phyloP scores from a whole-genome alignment of 139 green algal species.

The Chlorella sp. region DNA sequence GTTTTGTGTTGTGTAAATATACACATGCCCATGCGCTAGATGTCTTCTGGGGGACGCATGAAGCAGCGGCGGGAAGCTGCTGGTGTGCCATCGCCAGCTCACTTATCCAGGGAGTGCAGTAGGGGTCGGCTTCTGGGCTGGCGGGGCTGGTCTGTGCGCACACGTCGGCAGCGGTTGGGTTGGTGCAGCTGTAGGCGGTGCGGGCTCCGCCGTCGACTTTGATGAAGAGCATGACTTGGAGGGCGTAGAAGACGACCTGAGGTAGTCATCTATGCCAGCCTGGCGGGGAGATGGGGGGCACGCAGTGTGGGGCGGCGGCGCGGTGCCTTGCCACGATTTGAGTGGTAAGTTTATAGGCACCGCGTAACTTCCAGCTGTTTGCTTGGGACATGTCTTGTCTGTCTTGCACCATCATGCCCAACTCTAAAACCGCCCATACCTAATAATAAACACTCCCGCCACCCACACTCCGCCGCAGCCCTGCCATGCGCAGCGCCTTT shows the following conservation, averaged over 20 bases:
- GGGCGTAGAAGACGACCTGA: slow-evolving; percentile 67
- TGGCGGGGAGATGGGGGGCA: neutral
- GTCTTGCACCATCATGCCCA: too few relatives aligned
- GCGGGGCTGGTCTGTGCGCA: slow-evolving; percentile 10
- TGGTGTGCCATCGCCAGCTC: neutral
- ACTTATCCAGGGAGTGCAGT: slow-evolving; percentile 33
- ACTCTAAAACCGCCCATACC: too few relatives aligned
- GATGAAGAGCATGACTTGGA: slow-evolving; percentile 42
- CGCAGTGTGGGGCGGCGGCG: neutral
- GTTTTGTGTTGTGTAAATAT: too few relatives aligned
- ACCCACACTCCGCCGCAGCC: too few relatives aligned
- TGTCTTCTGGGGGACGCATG: too few relatives aligned
- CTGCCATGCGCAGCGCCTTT: neutral
- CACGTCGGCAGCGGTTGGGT: neutral
- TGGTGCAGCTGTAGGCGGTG: slow-evolving; percentile 33
- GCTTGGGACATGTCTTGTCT: too few relatives aligned
- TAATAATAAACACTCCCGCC: too few relatives aligned
- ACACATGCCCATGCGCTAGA: too few relatives aligned
- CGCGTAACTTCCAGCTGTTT: too few relatives aligned
- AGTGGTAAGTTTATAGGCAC: too few relatives aligned
- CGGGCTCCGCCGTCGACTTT: slow-evolving; percentile 36
- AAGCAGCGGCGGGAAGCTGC: too few relatives aligned
- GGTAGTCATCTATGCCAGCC: slow-evolving; percentile 69
- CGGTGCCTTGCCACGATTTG: too few relatives aligned
- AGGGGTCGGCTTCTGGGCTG: slow-evolving; percentile 11